These are phyloP conservation scores for Colletotrichum sp. DNA, from an alignment of 2,329 filamentous ascomycete species.

Conservation along the genomic window DNA sequence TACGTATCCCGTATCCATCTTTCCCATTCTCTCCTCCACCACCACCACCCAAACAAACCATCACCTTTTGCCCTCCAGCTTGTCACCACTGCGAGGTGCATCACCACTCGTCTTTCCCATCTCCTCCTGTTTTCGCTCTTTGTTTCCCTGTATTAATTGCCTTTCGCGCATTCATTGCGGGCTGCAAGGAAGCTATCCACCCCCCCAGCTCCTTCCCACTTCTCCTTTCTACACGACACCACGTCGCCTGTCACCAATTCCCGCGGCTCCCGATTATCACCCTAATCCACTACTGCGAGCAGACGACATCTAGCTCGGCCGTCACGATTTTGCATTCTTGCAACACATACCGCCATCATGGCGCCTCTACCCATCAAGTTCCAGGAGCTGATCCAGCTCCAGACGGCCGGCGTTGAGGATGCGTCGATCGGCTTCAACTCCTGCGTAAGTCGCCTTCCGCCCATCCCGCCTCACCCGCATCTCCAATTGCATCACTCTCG, in stretches of 20 bases:
- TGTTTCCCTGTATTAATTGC: slow-evolving; percentile 24
- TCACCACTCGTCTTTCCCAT: slow-evolving; percentile 6
- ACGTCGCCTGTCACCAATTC: slow-evolving; percentile 11
- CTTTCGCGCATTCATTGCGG: slow-evolving; percentile 18
- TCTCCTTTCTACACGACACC: slow-evolving; percentile 7
- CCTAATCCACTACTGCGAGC: background rate
- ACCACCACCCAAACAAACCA: slow-evolving; percentile 18
- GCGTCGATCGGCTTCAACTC: slow-evolving; percentile 76
- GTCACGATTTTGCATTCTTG: background rate
- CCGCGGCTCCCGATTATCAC: slow-evolving; percentile 6
- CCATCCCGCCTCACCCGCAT: slow-evolving; percentile 52
- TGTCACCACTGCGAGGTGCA: slow-evolving; percentile 23
- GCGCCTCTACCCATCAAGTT: slow-evolving; percentile 89
- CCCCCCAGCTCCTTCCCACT: slow-evolving; percentile 17
- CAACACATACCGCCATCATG: slow-evolving; percentile 42
- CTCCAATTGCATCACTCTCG: slow-evolving; percentile 66
- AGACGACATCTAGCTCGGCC: slow-evolving; percentile 3
- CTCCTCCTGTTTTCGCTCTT: slow-evolving; percentile 9
- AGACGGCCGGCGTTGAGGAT: slow-evolving; percentile 50
- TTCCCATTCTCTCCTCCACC: slow-evolving; percentile 11
- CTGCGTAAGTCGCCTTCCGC: slow-evolving; percentile 61
- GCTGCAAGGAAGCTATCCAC: slow-evolving; percentile 18
- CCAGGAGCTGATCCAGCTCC: slow-evolving; percentile 81
- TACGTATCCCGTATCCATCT: slow-evolving; percentile 23
- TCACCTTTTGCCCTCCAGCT: slow-evolving; percentile 23